Percentiles rank a stretch among this genome's conserved stretches.
Evolutionary conservation across 2,329 filamentous ascomycete genomes (phyloP).

Genomic region (Diplodia seriata): DNA sequence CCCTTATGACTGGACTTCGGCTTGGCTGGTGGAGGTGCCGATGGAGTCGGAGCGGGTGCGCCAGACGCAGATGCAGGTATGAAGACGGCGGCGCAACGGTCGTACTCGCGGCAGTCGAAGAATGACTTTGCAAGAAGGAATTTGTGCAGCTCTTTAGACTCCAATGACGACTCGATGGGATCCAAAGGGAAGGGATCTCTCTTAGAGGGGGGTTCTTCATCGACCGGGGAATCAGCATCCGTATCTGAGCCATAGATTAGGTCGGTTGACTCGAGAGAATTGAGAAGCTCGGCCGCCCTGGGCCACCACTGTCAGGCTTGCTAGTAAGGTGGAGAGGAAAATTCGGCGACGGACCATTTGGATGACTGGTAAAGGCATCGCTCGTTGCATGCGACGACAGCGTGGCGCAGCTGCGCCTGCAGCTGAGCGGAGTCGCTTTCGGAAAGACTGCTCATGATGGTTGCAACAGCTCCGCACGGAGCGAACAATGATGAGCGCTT

Average conservation of each 20-base stretch:
- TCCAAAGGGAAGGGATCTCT: constrained; percentile 60
- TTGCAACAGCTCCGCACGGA: constrained; percentile 1
- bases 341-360: constrained; percentile 74
- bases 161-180: constrained; percentile 74
- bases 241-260: constrained; percentile 61
- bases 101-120: constrained; percentile 94
- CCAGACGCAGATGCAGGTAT: constrained; percentile 78
- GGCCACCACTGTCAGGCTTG: constrained; percentile 35
- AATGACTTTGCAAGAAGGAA: constrained; percentile 92
- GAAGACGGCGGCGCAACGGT: constrained; percentile 89
- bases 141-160: constrained; percentile 78
- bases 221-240: constrained; percentile 66
- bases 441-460: constrained; percentile 42
- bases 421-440: constrained; percentile 63
- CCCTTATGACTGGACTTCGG: constrained; percentile 60
- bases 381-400: constrained; percentile 89
- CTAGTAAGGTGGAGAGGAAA: constrained; percentile 20
- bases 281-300: constrained; percentile 94
- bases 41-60: constrained; percentile 60
- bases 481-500: not conserved
- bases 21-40: constrained; percentile 40
- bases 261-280: constrained; percentile 71
- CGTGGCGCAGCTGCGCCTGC: constrained; percentile 78
- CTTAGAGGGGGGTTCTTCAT: constrained; percentile 56
- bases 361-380: constrained; percentile 93